phyloP scores from a whole-genome alignment of 148 eudicot genomes.

The Nepenthes mirabilis region DNA sequence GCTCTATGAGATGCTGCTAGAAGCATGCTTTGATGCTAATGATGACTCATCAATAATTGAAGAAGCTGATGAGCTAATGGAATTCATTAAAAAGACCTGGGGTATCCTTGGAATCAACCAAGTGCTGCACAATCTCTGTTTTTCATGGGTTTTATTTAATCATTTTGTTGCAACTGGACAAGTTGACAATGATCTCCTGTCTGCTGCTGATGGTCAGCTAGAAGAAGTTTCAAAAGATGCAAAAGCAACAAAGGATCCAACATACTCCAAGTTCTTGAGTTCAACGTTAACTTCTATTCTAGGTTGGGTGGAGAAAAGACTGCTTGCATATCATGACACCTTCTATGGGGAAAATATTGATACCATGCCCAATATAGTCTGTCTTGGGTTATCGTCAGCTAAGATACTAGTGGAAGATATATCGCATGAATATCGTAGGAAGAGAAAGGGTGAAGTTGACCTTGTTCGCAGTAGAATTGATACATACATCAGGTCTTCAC shows the following conservation, averaged over 20 bases:
- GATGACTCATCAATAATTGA: conserved; percentile 70
- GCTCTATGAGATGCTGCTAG: conserved; percentile 73
- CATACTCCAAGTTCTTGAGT: conserved; percentile 67
- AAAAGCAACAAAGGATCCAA: conserved; percentile 72
- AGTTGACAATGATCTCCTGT: conserved; percentile 67
- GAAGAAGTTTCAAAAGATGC: conserved; percentile 95
- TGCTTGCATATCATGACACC: conserved; percentile 96
- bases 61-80: conserved; percentile 91
- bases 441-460: conserved; percentile 84
- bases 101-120: conserved; percentile 78
- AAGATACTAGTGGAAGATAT: conserved; percentile 86
- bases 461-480: conserved; percentile 90
- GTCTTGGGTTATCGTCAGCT: conserved; percentile 82
- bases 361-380: conserved; percentile 79
- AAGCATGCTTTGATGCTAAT: conserved; percentile 74
- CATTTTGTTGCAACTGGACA: conserved; percentile 89
- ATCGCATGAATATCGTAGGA: conserved; percentile 92
- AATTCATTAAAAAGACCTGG: conserved; percentile 92
- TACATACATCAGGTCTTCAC: conserved; percentile 92
- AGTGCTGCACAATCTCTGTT: conserved; percentile 78
- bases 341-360: conserved; percentile 68
- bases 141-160: conserved; percentile 85
- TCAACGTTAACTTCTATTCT: conserved; percentile 79
- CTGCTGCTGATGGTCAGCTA: conserved; percentile 81
- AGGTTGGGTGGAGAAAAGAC: conserved; percentile 95